Base-by-base conservation (phyloP, 306 rosid genomes). In the Dicorynia guianensis region DNA sequence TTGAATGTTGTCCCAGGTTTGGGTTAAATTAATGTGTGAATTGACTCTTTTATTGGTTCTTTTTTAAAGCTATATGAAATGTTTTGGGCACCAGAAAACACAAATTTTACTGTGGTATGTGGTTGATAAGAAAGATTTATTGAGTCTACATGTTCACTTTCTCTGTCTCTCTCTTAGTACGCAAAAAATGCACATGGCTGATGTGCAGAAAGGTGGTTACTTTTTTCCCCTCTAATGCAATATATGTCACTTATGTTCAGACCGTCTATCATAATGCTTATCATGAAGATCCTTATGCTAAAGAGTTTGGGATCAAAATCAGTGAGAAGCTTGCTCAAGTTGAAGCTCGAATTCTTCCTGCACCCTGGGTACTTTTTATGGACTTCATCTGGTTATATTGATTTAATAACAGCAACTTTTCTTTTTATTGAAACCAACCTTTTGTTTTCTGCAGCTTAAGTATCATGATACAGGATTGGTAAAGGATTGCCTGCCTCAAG, bases 401-500 rank as follows among this genome's bases (percentile, higher is more conserved):
- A 33, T 3, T 44, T 18, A 25, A 6, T 5, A 11, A 6, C 63
- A 20, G 1, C 8, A 4, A 8, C 30, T 3, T 11, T 12, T 43
- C 18, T 59, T 61, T 25, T 8, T 8, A 13, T 52, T 14, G 7
- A 50, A 46, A 42, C 34, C 54, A 48, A 12, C 14, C 13, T 39
- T 30, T 48, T 74, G 57, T 52, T 6, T 17, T 69, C 68, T 72
- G 40, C 91, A 96, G 99, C 90, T 96, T 12, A 96, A 96, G 74
- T 96, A 96, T 81, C 93, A 92, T 69, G 99, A 96, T 40, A 85
- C 99, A 0, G 99, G 99, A n/a, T 86, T 96, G 72, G 99, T 93
- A 75, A 96, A 81, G 80, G 91, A 96, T 80, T 92, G 98, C 67
- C 79, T 96, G 6, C 99, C 99, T 17, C 96, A 93, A 83, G 98